Evolutionary conservation across 192 early-diverging fungal species (phyloP), one percentile per base, ranked within the genome.

Genomic region (Nowakowskiella sp.): DNA sequence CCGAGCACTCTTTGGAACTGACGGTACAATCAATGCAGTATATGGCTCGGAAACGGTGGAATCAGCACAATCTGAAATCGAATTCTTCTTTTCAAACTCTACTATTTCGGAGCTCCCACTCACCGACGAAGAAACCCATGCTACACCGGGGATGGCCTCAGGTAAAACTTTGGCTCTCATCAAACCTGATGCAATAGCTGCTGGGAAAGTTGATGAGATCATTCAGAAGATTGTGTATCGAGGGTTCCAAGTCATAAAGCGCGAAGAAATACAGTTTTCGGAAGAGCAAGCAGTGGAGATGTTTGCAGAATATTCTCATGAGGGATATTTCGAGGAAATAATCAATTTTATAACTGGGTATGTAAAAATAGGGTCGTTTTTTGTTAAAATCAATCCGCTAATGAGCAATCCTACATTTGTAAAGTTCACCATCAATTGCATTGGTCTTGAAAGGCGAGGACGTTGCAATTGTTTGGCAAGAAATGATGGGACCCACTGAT

Each of bases 151-250:
- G 10, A 47, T 13, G 13, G 39, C 34, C 13, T 13, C 9, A n/a
- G 10, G 76, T 55, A 77, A 74, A 27, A 77, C 78, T 3, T 34
- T 80, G 6, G 73, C 66, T 5, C 56, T 80, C 51, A 73, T 80
- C 42, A 80, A 80, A 48, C 72, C 74, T 19, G 65, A 80, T 27
- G 63, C 66, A 0, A 55, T 70, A 25, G 63, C 66, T 5, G 43
- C 21, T 0, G 53, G 49, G 13, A 65, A 68, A 44, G 53, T 62
- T 5, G 74, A 80, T 22, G 61, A 60, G n/a, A 75, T 80, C 47
- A 64, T 80, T 13, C 61, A 63, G 19, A 49, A 70, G 7, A 73
- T 80, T 46, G 53, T 74, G 24, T 62, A 56, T 16, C 30, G 69
- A 21, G 77, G 77, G 30, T 70, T 68, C 39, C 39, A 65, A 28